Evolutionary conservation across 495 filamentous ascomycete genomes (phyloP), one percentile per base, ranked within the genome.

Genomic region (Opeltia flavorubescens): DNA sequence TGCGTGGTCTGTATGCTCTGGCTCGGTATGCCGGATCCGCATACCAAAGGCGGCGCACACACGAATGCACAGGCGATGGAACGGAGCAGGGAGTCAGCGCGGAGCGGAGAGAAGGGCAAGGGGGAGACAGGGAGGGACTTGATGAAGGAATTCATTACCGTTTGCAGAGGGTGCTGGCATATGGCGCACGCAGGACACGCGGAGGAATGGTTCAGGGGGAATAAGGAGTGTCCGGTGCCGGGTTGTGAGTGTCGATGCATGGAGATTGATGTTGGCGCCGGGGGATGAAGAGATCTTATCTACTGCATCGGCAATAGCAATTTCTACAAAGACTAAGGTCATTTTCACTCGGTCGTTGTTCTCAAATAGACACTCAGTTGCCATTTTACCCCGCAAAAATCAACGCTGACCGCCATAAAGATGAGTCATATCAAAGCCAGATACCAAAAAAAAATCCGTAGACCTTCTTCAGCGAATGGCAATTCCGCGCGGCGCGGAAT

Each of bases 171-270:
- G 48, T 98, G 91, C 59, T 83, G 84, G 55, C 91, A 98, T 66
- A 86, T 85, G 11, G 79, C 84, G 57, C 91, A 98, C 62, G 78
- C 83, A 12, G 80, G 89, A 55, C 91, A 96, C 62, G 86, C 88
- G 9, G 68, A 77, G 49, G 77, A 82, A 52, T 98, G 91, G 91
- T 98, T 96, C 61, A 68, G 64, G 27, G 71, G 74, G 44, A 83
- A 93, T 61, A 71, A 67, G 44, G 76, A 89, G 52, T 96, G 91
- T 64, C 86, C 91, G 0, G 84, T 94, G 17, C 80, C 87, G 1
- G 88, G 91, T 54, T 98, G 91, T 62, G 68, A 73, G 54, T 98
- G 91, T 62, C 74, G 78, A 54, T 98, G 91, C 66, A 73, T 63
- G 44, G 28, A 42, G 30, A 12, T 46, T 20, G 54, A 51, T 31